These are phyloP conservation scores for Carpinus viminea DNA, from an alignment of 306 rosid genomes.

Conservation along the genomic window DNA sequence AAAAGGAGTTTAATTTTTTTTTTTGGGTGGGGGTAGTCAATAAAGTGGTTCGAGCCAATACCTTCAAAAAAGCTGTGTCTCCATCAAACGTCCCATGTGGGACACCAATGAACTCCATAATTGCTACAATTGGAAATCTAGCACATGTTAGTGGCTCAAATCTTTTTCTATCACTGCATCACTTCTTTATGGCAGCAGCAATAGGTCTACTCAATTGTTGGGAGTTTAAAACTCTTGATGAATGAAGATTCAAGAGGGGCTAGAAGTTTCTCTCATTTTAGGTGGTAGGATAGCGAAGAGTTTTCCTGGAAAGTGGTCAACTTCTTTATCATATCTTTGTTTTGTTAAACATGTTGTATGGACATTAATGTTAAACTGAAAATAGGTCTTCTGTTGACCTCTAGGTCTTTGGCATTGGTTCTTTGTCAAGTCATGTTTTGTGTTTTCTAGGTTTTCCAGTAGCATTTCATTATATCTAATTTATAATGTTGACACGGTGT, in stretches of 20 bases:
- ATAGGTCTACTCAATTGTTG: neutral
- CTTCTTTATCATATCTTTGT: neutral
- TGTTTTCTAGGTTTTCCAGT: neutral
- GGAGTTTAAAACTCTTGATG: neutral
- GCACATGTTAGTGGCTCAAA: neutral
- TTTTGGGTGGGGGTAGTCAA: no score
- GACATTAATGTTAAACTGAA: neutral
- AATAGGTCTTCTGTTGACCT: neutral
- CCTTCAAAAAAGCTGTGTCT: neutral
- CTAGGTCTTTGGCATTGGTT: constrained; percentile 1
- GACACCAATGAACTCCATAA: neutral
- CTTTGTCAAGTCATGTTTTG: neutral
- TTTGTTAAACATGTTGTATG: neutral
- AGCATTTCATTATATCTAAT: constrained; percentile 28
- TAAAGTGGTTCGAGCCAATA: neutral
- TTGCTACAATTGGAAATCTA: neutral
- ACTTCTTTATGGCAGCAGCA: neutral
- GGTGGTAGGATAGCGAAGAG: neutral
- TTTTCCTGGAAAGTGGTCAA: neutral
- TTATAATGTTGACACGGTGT: constrained; percentile 24
- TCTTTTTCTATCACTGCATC: neutral
- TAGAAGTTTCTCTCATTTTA: neutral
- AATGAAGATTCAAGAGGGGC: neutral
- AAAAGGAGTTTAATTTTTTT: neutral
- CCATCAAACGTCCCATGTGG: neutral